Conservation (phyloP, 2,329 filamentous ascomycete genomes). For the Claviceps capensis region DNA sequence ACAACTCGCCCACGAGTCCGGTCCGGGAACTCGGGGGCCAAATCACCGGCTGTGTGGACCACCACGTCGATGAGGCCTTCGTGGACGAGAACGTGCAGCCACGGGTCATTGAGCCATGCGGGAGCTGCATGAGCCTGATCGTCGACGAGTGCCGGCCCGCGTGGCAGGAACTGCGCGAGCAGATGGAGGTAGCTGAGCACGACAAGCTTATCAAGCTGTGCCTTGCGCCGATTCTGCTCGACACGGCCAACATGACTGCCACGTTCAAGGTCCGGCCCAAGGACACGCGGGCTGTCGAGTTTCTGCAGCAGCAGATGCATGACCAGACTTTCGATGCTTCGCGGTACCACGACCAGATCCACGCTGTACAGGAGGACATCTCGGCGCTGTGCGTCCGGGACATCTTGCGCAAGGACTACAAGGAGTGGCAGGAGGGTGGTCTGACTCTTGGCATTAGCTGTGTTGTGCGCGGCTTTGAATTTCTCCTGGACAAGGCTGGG, state of each 20-base stretch:
- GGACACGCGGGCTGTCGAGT: slow-evolving; percentile 43
- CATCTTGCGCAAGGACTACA: slow-evolving; percentile 71
- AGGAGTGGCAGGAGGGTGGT: slow-evolving; percentile 52
- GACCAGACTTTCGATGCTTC: slow-evolving; percentile 34
- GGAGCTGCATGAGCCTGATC: slow-evolving; percentile 62
- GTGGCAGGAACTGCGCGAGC: slow-evolving; percentile 40
- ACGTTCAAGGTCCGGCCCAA: slow-evolving; percentile 50
- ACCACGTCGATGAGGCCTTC: slow-evolving; percentile 58
- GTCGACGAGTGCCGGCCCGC: slow-evolving; percentile 40
- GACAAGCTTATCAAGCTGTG: slow-evolving; percentile 52
- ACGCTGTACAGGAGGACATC: slow-evolving; percentile 54
- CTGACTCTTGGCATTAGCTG: slow-evolving; percentile 53
- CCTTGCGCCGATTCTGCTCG: slow-evolving; percentile 58
- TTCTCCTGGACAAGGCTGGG: slow-evolving; percentile 41
- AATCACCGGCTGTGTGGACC: slow-evolving; percentile 59
- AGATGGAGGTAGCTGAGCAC: slow-evolving; percentile 20
- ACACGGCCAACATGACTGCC: slow-evolving; percentile 52
- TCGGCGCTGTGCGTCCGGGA: slow-evolving; percentile 46
- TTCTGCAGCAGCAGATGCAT: slow-evolving; percentile 39
- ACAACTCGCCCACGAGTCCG: slow-evolving; percentile 56
- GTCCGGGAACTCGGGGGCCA: slow-evolving; percentile 37
- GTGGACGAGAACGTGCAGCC: slow-evolving; percentile 35
- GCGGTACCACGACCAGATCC: slow-evolving; percentile 45
- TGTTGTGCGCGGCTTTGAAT: slow-evolving; percentile 48
- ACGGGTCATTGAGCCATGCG: slow-evolving; percentile 49